These are phyloP conservation scores for Ophiostoma tasmaniense DNA, from an alignment of 2,329 filamentous ascomycete genomes.

Conservation along the genomic window DNA sequence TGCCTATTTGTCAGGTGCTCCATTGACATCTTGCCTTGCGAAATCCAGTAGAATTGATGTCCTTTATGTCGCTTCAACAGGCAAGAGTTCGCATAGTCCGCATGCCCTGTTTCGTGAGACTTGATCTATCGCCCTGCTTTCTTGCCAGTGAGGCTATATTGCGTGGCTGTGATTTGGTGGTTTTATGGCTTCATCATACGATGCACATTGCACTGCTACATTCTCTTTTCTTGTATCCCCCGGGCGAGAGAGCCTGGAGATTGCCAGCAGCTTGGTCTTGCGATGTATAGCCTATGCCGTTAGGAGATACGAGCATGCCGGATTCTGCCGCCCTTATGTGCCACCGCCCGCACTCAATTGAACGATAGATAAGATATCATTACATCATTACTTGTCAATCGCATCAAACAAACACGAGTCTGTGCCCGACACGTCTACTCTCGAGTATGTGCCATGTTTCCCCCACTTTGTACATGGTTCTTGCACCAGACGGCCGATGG, in stretches of 20 bases:
- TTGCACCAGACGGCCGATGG: neutral
- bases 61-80: neutral
- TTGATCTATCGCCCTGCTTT: neutral
- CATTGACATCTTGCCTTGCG: neutral
- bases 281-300: neutral
- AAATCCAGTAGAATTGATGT: neutral
- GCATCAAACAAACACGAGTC: neutral
- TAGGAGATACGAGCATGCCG: neutral
- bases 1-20: neutral
- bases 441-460: neutral
- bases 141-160: neutral
- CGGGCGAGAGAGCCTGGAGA: neutral
- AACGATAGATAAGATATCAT: neutral
- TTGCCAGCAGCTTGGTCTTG: neutral
- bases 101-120: neutral
- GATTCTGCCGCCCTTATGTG: neutral
- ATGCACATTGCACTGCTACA: neutral
- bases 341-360: neutral
- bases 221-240: neutral
- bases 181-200: neutral
- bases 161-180: neutral
- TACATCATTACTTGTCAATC: neutral
- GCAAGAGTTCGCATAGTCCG: neutral
- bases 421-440: neutral
- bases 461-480: neutral